Conservation (phyloP, 495 filamentous ascomycete species). For the Diplogelasinospora grovesii region DNA sequence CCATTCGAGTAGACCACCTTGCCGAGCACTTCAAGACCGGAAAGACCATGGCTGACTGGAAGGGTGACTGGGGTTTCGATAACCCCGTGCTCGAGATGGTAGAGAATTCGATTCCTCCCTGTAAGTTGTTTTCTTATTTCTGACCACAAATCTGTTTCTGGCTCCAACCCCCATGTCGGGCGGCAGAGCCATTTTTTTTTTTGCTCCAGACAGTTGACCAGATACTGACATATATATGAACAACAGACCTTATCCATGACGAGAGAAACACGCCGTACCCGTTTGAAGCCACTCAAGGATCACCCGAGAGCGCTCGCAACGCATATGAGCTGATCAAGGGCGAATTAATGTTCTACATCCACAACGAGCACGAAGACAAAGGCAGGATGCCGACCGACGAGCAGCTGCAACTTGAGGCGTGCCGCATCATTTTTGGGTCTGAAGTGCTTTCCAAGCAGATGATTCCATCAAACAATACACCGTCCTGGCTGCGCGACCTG, state of each 20-base stretch:
- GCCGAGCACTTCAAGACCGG: slow-evolving; percentile 64
- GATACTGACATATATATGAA: slow-evolving; percentile 9
- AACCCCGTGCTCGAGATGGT: slow-evolving; percentile 49
- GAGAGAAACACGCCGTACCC: slow-evolving; percentile 45
- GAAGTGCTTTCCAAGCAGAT: slow-evolving; percentile 25
- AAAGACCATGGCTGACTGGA: slow-evolving; percentile 62
- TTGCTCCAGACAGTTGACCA: too few species aligned
- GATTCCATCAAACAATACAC: slow-evolving; percentile 18
- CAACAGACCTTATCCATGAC: slow-evolving; percentile 49
- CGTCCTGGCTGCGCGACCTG: slow-evolving; percentile 50
- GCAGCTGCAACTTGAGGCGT: slow-evolving; percentile 39
- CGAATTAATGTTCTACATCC: slow-evolving; percentile 38
- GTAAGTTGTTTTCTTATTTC: slow-evolving; percentile 25
- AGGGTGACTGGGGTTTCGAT: slow-evolving; percentile 68
- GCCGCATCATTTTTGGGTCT: slow-evolving; percentile 34
- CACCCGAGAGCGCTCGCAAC: slow-evolving; percentile 31
- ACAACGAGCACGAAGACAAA: slow-evolving; percentile 21
- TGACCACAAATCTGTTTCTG: not conserved
- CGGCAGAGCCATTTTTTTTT: not conserved
- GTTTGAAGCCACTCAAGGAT: slow-evolving; percentile 32
- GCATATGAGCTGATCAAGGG: slow-evolving; percentile 48
- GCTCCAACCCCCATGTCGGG: not conserved
- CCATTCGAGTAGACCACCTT: slow-evolving; percentile 55
- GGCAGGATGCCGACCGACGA: slow-evolving; percentile 31
- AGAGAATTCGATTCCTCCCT: slow-evolving; percentile 62